Percentiles rank a stretch among this genome's conserved stretches.
These are phyloP conservation scores for Blastobotrys mokoenaii DNA, from an alignment of 805 yeast species.

Conservation along the genomic window DNA sequence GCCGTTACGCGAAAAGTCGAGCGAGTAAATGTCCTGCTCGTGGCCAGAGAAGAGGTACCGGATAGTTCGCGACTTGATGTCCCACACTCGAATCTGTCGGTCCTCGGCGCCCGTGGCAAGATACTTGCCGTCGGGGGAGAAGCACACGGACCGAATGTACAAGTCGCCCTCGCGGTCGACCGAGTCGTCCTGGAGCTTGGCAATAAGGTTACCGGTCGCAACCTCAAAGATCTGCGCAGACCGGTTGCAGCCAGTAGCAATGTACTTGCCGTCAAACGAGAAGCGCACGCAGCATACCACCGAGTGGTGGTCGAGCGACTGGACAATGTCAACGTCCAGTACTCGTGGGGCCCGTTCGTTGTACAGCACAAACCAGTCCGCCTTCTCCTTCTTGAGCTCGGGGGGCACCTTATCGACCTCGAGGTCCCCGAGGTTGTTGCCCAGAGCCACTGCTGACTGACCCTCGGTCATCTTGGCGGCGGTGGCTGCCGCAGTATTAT, in stretches of 20 bases:
- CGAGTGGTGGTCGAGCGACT: slow-evolving; percentile 83
- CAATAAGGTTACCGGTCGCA: slow-evolving; percentile 81
- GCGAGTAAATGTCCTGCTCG: slow-evolving; percentile 94
- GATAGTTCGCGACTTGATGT: slow-evolving; percentile 75
- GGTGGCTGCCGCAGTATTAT: slow-evolving; percentile 4
- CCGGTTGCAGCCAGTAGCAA: slow-evolving; percentile 96
- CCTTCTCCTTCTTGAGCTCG: slow-evolving; percentile 69
- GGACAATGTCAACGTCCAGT: slow-evolving; percentile 81
- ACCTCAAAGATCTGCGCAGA: slow-evolving; percentile 92
- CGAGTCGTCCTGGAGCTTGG: slow-evolving; percentile 76
- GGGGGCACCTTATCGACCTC: slow-evolving; percentile 72
- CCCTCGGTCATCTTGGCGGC: slow-evolving; percentile 2
- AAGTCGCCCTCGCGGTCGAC: slow-evolving; percentile 69
- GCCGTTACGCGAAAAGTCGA: slow-evolving; percentile 93
- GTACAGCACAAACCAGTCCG: slow-evolving; percentile 80
- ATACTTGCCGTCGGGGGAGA: slow-evolving; percentile 89
- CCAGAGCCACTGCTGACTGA: slow-evolving; percentile 19
- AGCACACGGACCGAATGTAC: slow-evolving; percentile 91
- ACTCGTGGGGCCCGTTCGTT: slow-evolving; percentile 75
- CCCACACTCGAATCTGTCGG: slow-evolving; percentile 87
- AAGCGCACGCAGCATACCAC: slow-evolving; percentile 97
- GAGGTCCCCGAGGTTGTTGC: slow-evolving; percentile 43
- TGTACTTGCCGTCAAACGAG: slow-evolving; percentile 79
- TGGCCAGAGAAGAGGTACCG: slow-evolving; percentile 80
- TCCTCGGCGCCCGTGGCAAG: slow-evolving; percentile 87